These are phyloP conservation scores for Phalaenopsis equestris DNA, from an alignment of 106 monocot genomes.

Conservation along the genomic window DNA sequence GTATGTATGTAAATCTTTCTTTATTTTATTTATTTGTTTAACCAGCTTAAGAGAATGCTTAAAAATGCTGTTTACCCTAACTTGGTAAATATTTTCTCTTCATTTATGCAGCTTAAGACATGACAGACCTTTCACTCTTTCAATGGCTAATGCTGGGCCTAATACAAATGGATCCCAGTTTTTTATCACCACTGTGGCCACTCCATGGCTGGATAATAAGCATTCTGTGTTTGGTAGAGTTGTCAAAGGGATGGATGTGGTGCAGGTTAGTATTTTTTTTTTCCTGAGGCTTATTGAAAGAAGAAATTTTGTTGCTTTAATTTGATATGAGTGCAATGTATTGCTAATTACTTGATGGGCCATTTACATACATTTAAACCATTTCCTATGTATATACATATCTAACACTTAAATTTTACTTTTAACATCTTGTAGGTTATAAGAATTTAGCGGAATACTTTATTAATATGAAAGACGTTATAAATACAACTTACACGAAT, in stretches of 20 bases:
- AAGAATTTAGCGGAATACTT: too few species aligned
- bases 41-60: background rate
- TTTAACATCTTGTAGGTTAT: too few species aligned
- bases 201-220: slow-evolving; percentile 97
- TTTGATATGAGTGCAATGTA: too few species aligned
- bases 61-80: background rate
- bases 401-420: too few species aligned
- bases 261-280: slow-evolving; percentile 48
- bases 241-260: slow-evolving; percentile 98
- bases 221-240: slow-evolving; percentile 97
- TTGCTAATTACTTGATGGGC: too few species aligned
- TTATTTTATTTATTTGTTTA: background rate
- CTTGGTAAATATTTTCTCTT: background rate
- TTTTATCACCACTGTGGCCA: slow-evolving; percentile 94
- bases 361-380: too few species aligned
- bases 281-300: background rate
- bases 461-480: too few species aligned
- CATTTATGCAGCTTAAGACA: slow-evolving; percentile 74
- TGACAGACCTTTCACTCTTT: slow-evolving; percentile 93
- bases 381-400: too few species aligned
- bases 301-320: background rate
- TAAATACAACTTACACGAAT: too few species aligned
- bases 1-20: background rate
- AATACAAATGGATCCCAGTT: slow-evolving; percentile 97
- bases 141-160: slow-evolving; percentile 97